Evolutionary conservation across 2,329 filamentous ascomycete genomes (phyloP), one percentile per base, ranked within the genome.

Genomic region (Fusarium sp.): DNA sequence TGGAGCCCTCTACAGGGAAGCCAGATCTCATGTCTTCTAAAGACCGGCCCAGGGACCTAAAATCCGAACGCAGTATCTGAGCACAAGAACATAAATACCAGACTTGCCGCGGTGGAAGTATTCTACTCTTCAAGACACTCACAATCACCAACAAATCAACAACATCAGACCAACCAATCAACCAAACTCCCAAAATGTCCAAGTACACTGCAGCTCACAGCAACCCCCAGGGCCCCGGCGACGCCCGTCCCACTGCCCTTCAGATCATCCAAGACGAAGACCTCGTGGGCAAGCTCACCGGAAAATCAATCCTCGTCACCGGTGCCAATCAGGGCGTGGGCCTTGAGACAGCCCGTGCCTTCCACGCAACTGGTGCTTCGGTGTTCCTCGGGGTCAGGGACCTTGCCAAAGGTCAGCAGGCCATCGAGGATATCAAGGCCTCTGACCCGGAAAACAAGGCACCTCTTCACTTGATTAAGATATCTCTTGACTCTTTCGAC

Each of bases 221-320:
- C 2, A 58, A 45, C 2, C 65, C 59, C 2, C 54, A 71, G 5
- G 74, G 74, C 2, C 67, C 74, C 0, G 69, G 74, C 1, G 74
- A 76, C 14, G 52, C 69, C 10, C 64, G 74, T 0, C 74, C 69
- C 6, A 76, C 74, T 3, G 67, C 74, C 4, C 33, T 76, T 2
- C 69, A 69, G 9, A 45, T 72, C 18, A n/a, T 65, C 7, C 33
- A 65, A 33, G 65, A 72, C 0, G 69, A 72, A 22, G 18, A 1
- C 6, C 24, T 64, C 0, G 1, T 69, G 1, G 16, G 22, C 4
- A 69, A 45, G n/a, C 45, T 65, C 9, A 33, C 45, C 0, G 33
- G 37, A 0, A 69, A 69, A 2, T 10, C 64, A 0, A 10, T 62
- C 3, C 50, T 76, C 24, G 27, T 76, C 9, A 76, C 72, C 3